Conservation (phyloP, 2,329 filamentous ascomycete genomes). For the Ceratocystis huliohia region DNA sequence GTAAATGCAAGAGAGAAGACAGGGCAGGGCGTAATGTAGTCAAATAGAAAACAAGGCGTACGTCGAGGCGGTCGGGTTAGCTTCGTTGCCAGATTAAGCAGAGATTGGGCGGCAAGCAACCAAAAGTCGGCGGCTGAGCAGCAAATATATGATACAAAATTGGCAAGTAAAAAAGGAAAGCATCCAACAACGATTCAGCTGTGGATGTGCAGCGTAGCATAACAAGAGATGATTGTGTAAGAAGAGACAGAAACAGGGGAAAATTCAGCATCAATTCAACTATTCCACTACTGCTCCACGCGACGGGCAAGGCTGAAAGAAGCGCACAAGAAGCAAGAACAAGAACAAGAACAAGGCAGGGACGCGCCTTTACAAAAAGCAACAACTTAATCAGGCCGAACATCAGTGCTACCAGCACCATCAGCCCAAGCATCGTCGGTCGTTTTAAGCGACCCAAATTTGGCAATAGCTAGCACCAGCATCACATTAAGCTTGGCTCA, state of each 20-base stretch:
- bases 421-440: background rate
- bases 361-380: background rate
- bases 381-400: background rate
- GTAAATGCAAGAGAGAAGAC: background rate
- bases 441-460: background rate
- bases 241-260: background rate
- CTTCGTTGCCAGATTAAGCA: too few species aligned
- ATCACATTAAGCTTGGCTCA: slow-evolving; percentile 3
- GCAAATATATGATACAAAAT: background rate
- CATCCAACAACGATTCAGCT: too few species aligned
- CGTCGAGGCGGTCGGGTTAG: background rate
- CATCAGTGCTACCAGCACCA: too few species aligned
- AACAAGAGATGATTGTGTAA: background rate
- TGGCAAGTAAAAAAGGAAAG: too few species aligned
- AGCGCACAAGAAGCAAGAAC: background rate
- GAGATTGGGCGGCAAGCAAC: background rate
- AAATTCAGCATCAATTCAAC: background rate
- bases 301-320: background rate
- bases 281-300: background rate
- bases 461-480: background rate
- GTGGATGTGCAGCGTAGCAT: background rate
- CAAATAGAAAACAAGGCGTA: background rate
- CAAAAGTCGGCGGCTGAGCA: background rate
- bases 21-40: background rate
- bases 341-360: slow-evolving; percentile 3